Evolutionary conservation across 2,329 filamentous ascomycete genomes (phyloP).

Genomic region (Cordyceps cateniannulata): DNA sequence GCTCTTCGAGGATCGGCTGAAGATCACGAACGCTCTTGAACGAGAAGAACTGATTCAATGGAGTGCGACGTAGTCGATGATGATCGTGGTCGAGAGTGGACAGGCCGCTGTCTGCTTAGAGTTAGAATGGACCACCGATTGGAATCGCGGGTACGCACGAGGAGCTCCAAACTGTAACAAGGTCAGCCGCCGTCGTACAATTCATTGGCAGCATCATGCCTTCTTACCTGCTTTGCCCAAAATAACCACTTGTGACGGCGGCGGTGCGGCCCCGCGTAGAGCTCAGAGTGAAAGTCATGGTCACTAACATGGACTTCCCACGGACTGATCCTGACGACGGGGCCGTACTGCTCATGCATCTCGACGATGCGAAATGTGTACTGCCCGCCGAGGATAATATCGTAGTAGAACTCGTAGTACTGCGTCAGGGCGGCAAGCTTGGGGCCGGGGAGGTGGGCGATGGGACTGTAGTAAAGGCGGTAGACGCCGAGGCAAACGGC

Average conservation of each 20-base stretch:
- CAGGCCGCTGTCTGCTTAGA: slow-evolving; percentile 25
- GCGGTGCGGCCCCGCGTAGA: slow-evolving; percentile 28
- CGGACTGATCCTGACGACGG: slow-evolving; percentile 33
- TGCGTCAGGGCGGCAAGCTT: slow-evolving; percentile 32
- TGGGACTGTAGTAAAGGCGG: slow-evolving; percentile 31
- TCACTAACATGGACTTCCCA: slow-evolving; percentile 34
- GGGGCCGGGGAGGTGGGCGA: slow-evolving; percentile 33
- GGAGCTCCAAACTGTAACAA: slow-evolving; percentile 26
- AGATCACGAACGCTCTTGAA: slow-evolving; percentile 31
- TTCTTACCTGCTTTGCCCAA: slow-evolving; percentile 28
- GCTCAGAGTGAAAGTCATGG: slow-evolving; percentile 32
- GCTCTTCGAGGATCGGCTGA: slow-evolving; percentile 30
- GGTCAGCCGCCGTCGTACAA: not conserved
- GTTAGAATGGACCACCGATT: slow-evolving; percentile 12
- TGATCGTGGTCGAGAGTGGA: slow-evolving; percentile 29
- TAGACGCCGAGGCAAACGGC: slow-evolving; percentile 22
- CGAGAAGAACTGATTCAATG: slow-evolving; percentile 32
- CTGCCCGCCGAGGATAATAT: slow-evolving; percentile 33
- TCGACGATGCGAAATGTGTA: slow-evolving; percentile 36
- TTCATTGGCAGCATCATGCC: not conserved
- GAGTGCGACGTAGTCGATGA: slow-evolving; percentile 27
- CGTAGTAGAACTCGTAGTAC: slow-evolving; percentile 38
- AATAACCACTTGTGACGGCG: slow-evolving; percentile 29
- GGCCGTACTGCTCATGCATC: slow-evolving; percentile 36
- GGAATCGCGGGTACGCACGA: slow-evolving; percentile 18